phyloP scores from a whole-genome alignment of 805 yeast species.

The Myxozyma monticola region DNA sequence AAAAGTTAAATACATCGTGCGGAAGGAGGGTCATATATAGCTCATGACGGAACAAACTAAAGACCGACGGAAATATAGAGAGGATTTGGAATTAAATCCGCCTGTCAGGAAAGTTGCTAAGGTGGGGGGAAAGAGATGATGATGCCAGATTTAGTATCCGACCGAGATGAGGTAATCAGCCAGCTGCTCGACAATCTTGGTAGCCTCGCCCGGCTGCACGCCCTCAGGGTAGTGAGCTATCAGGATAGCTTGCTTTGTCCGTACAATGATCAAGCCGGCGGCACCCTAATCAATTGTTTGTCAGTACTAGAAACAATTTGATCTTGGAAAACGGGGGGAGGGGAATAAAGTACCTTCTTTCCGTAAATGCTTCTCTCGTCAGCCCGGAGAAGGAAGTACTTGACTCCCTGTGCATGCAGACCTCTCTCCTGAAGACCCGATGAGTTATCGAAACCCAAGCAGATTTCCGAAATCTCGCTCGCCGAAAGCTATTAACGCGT shows the following conservation, averaged over 20 bases:
- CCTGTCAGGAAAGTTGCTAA: too few species aligned
- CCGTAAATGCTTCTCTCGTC: conserved; percentile 94
- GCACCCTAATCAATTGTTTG: conserved; percentile 51
- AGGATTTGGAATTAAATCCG: too few species aligned
- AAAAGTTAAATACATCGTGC: too few species aligned
- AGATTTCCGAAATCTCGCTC: conserved; percentile 71
- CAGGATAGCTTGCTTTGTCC: conserved; percentile 89
- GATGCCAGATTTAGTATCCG: conserved; percentile 57
- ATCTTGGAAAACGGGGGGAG: too few species aligned
- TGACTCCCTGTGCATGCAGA: conserved; percentile 77
- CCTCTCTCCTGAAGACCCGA: conserved; percentile 80
- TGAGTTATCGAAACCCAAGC: conserved; percentile 78
- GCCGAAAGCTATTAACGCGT: conserved; percentile 49
- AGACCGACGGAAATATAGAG: too few species aligned
- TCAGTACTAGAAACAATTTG: too few species aligned
- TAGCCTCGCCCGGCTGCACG: conserved; percentile 91
- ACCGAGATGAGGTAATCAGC: conserved; percentile 92
- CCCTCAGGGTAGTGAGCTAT: conserved; percentile 94
- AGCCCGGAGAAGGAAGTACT: conserved; percentile 84
- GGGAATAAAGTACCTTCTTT: conserved; percentile 49
- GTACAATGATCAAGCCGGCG: conserved; percentile 84
- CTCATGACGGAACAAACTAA: too few species aligned
- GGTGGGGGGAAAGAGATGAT: too few species aligned
- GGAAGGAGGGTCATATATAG: too few species aligned
- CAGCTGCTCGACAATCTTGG: conserved; percentile 89